phyloP scores from a whole-genome alignment of 495 filamentous ascomycete genomes.

The Aspergillus affinis region DNA sequence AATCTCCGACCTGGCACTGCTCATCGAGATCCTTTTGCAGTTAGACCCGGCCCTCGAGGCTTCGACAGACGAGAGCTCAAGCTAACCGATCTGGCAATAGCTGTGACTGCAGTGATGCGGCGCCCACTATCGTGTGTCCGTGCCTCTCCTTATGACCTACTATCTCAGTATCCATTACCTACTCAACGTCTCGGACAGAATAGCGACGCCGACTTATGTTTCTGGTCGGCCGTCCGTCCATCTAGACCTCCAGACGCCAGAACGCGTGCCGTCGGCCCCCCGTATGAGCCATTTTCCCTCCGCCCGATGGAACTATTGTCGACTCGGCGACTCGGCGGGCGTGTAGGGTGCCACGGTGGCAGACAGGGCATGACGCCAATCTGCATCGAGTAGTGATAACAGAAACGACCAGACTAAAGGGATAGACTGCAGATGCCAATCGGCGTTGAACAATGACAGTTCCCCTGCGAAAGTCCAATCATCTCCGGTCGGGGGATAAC shows the following conservation, averaged over 20 bases:
- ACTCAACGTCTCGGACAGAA: too few relatives aligned
- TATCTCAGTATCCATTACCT: too few relatives aligned
- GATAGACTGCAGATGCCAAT: constrained; percentile 1
- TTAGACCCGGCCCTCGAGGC: neutral
- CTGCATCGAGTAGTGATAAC: constrained; percentile 3
- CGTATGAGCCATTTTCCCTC: constrained; percentile 4
- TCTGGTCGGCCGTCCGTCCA: too few relatives aligned
- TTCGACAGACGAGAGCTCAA: neutral
- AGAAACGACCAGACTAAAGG: too few relatives aligned
- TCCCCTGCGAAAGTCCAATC: neutral
- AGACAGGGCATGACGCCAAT: constrained; percentile 4
- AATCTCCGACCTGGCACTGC: neutral
- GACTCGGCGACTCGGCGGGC: neutral
- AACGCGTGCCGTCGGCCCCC: neutral
- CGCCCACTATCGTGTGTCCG: neutral
- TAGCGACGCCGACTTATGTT: too few relatives aligned
- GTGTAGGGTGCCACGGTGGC: constrained; percentile 8
- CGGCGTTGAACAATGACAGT: too few relatives aligned
- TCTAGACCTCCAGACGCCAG: neutral
- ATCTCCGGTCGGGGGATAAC: neutral
- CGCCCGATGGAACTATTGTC: neutral
- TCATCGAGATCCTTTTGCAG: constrained; percentile 7
- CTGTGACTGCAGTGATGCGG: too few relatives aligned
- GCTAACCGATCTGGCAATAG: neutral
- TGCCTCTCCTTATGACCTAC: neutral